A percentile compares a stretch with the other conserved stretches of the same genome.
Evolutionary conservation across 2,329 filamentous ascomycete species (phyloP).

Genomic region (Xylaria sp.): DNA sequence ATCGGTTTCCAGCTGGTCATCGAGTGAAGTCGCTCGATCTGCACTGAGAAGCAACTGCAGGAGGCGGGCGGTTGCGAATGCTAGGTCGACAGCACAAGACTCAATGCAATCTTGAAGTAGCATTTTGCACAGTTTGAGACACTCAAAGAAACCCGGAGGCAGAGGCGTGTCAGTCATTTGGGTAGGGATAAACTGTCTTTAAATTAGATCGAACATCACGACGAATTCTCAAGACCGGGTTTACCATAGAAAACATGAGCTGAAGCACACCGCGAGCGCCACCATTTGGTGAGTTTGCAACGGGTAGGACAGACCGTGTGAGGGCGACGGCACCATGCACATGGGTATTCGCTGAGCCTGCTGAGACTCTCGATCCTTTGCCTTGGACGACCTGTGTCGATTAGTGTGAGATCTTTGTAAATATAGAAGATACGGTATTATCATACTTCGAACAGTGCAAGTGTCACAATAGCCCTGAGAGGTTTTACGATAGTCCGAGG

Average conservation of each 20-base stretch:
- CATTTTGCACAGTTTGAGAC: conserved; percentile 53
- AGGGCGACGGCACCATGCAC: conserved; percentile 69
- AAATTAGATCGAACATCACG: conserved; percentile 26
- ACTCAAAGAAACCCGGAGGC: conserved; percentile 57
- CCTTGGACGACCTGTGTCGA: conserved; percentile 51
- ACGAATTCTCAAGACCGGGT: conserved; percentile 14
- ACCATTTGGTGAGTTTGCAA: conserved; percentile 52
- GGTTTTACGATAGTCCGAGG: conserved; percentile 53
- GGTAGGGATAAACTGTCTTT: conserved; percentile 57
- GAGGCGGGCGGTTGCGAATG: conserved; percentile 54
- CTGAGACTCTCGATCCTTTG: conserved; percentile 58
- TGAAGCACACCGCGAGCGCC: conserved; percentile 65
- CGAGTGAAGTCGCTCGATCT: conserved; percentile 50
- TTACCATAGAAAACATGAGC: conserved; percentile 66
- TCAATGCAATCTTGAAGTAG: conserved; percentile 51
- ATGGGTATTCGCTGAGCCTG: conserved; percentile 65
- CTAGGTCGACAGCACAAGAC: conserved; percentile 55
- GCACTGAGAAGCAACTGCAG: conserved; percentile 54
- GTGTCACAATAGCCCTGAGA: conserved; percentile 64
- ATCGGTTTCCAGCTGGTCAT: conserved; percentile 52
- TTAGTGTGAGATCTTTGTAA: conserved; percentile 33
- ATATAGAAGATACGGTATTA: not conserved
- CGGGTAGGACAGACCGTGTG: conserved; percentile 59
- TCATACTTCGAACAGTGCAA: conserved; percentile 70
- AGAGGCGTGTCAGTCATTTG: conserved; percentile 54